These are phyloP conservation scores for Hypomontagnella submonticulosa DNA, from an alignment of 495 filamentous ascomycete species.

Conservation along the genomic window DNA sequence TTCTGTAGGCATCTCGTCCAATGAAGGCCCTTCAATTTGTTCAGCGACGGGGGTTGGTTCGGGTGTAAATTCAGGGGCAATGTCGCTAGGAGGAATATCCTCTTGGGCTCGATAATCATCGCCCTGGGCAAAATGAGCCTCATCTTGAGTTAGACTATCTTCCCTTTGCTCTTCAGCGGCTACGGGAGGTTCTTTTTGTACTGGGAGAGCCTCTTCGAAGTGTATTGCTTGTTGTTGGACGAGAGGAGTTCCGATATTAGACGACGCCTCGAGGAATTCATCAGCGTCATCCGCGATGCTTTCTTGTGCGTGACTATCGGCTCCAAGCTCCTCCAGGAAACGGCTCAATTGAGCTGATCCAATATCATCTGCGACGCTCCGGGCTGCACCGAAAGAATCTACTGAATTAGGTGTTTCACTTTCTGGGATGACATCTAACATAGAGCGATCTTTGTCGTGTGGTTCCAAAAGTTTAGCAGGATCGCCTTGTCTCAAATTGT, in stretches of 20 bases:
- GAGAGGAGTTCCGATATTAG: constrained; percentile 6
- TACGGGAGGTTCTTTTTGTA: constrained; percentile 3
- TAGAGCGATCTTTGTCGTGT: constrained; percentile 4
- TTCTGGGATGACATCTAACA: constrained; percentile 6
- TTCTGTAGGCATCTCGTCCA: not conserved
- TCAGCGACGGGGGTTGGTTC: not conserved
- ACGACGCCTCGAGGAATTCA: not conserved
- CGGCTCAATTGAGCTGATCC: not conserved
- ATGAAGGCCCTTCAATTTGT: not conserved
- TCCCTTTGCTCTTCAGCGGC: no score
- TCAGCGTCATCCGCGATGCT: not conserved
- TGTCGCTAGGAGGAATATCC: no score
- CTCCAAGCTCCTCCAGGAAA: constrained; percentile 14
- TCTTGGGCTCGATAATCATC: no score
- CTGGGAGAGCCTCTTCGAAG: not conserved
- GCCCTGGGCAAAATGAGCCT: no score
- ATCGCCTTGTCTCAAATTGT: constrained; percentile 10
- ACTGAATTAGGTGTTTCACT: constrained; percentile 5
- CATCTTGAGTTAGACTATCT: no score
- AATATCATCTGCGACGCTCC: constrained; percentile 5
- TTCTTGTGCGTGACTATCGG: not conserved
- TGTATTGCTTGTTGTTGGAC: constrained; percentile 25
- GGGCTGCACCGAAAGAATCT: constrained; percentile 23
- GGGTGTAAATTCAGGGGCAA: no score
- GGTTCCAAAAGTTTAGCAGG: constrained; percentile 7